Conservation (phyloP, 2,329 filamentous ascomycete genomes). For the Drechslerella stenobrocha region DNA sequence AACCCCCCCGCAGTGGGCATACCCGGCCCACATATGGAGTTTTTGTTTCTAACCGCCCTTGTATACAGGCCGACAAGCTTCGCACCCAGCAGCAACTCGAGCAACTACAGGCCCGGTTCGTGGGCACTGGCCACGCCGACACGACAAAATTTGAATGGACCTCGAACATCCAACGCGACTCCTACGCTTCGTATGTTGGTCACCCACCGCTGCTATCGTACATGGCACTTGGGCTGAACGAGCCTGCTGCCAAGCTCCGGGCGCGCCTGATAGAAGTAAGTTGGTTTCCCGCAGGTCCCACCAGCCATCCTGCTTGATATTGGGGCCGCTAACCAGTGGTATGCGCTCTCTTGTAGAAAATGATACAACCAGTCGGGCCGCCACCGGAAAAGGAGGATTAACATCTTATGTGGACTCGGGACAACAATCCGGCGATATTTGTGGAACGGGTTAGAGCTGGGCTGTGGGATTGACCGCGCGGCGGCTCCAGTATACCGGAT, state of each 20-base stretch:
- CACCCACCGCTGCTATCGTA: constrained; percentile 87
- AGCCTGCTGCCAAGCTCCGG: constrained; percentile 77
- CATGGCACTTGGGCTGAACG: constrained; percentile 85
- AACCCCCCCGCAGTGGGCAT: not conserved
- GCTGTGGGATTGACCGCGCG: not conserved
- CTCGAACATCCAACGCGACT: constrained; percentile 93
- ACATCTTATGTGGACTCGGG: not conserved
- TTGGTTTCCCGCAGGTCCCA: too few species aligned
- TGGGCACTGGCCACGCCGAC: constrained; percentile 94
- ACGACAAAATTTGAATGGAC: constrained; percentile 97
- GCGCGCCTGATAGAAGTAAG: constrained; percentile 74
- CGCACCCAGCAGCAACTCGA: constrained; percentile 97
- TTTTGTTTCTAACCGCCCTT: constrained; percentile 3
- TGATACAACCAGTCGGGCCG: constrained; percentile 69
- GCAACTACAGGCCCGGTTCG: constrained; percentile 89
- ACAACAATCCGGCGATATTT: not conserved
- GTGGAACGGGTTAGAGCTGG: not conserved
- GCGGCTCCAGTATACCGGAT: too few species aligned
- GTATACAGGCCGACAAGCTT: constrained; percentile 81
- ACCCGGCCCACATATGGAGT: not conserved
- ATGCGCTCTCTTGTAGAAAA: constrained; percentile 60
- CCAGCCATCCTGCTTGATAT: not conserved
- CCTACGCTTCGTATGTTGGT: constrained; percentile 82
- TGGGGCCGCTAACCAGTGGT: not conserved
- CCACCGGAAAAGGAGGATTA: constrained; percentile 65